These are phyloP conservation scores for Galium porrigens DNA, from an alignment of 305 asterid species.

Conservation along the genomic window DNA sequence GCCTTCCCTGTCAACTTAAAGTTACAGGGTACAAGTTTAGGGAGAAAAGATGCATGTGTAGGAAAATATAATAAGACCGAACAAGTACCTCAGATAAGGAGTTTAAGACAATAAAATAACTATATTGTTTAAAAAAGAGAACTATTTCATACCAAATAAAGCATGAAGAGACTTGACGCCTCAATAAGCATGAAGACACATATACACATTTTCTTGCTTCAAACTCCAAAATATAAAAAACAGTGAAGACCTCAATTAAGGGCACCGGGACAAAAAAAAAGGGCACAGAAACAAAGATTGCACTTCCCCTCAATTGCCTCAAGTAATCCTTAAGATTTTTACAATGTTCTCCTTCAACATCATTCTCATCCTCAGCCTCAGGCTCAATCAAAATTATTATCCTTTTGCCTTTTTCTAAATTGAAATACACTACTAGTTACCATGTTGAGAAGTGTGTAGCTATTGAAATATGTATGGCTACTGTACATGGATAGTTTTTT, in stretches of 20 bases:
- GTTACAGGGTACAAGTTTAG: slow-evolving; percentile 52
- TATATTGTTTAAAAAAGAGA: background rate
- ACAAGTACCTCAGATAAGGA: background rate
- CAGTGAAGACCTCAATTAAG: background rate
- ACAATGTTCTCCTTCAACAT: background rate
- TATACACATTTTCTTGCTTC: background rate
- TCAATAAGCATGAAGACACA: background rate
- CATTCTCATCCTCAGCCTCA: background rate
- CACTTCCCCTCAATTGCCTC: background rate
- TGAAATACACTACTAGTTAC: background rate
- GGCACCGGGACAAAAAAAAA: too few species aligned
- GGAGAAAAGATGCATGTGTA: slow-evolving; percentile 7
- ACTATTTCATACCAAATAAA: background rate
- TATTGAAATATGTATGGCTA: background rate
- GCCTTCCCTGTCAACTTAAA: slow-evolving; percentile 99
- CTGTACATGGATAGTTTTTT: background rate
- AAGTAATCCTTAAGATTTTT: background rate
- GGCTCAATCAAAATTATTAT: background rate
- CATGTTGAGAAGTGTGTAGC: background rate
- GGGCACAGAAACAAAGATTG: background rate
- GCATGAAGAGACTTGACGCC: background rate
- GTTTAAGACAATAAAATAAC: background rate
- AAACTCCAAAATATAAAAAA: background rate
- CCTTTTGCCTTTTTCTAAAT: too few species aligned
- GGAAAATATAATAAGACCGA: background rate